These are phyloP conservation scores for Agaricus sinodeliciosus DNA, from an alignment of 768 basidiomycete genomes.

Conservation along the genomic window DNA sequence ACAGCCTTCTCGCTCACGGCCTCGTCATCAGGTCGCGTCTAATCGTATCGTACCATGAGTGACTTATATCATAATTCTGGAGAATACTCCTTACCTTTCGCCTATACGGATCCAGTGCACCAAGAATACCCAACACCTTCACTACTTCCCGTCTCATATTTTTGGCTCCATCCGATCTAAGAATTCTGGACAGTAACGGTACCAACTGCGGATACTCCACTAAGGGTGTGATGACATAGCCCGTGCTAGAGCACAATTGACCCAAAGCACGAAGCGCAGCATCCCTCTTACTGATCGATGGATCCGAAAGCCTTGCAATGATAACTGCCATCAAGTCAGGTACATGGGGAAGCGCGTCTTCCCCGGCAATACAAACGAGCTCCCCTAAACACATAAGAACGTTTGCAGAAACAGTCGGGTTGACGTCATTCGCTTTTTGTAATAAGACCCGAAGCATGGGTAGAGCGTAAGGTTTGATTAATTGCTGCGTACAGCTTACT, in stretches of 20 bases:
- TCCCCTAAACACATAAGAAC: conserved; percentile 94
- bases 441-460: conserved; percentile 92
- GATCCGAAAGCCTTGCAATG: conserved; percentile 84
- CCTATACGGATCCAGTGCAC: conserved; percentile 92
- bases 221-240: conserved; percentile 88
- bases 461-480: conserved; percentile 93
- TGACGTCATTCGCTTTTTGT: conserved; percentile 80
- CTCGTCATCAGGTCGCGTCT: conserved; percentile 49
- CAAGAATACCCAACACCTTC: conserved; percentile 91
- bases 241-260: conserved; percentile 92
- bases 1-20: conserved; percentile 50
- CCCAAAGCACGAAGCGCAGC: conserved; percentile 92
- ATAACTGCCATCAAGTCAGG: conserved; percentile 87
- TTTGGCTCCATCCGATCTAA: conserved; percentile 72
- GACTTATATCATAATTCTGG: background rate
- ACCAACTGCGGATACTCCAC: conserved; percentile 88
- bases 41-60: background rate
- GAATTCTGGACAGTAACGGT: conserved; percentile 76
- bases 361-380: conserved; percentile 87
- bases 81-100: conserved; percentile 57
- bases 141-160: conserved; percentile 82
- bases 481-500: conserved; percentile 84
- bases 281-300: conserved; percentile 83
- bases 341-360: conserved; percentile 80
- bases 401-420: conserved; percentile 85